Evolutionary conservation across 306 rosid genomes (phyloP), one percentile per base, ranked within the genome.

Genomic region (Prunus armeniaca): DNA sequence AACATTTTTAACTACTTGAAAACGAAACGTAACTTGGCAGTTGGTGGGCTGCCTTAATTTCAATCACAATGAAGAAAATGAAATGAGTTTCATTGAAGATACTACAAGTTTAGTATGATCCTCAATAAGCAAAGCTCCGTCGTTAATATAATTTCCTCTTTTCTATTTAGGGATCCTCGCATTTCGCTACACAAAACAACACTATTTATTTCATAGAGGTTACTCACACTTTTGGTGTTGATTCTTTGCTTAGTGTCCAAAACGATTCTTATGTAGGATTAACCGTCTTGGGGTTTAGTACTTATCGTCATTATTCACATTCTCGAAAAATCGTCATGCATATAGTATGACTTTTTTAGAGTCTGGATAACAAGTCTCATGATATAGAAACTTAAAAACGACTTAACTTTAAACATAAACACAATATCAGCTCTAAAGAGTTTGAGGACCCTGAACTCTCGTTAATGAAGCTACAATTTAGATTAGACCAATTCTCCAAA

Each of bases 1-100:
- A 56, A 15, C 45, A 76, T 30, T 71, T 66, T 12, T 74, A 58
- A 70, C 71, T 63, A 71, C 81, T 54, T 62, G 65, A 72, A 65
- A 83, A 83, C 24, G 87, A 88, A 84, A 77, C 85, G 78, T 77
- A 58, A 76, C 86, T 84, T 79, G 88, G 86, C 86, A 76, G 81
- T 67, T 87, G 89, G 84, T 86, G 81, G 76, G 20, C 57, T 46
- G 10, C 15, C 70, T 82, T 67, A 34, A 20, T 82, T 82, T 71
- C 80, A n/a, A 57, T 47, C 63, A 69, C n/a, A 47, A 54, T 30
- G 20, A 27, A 60, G 10, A 25, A 60, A 25, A 60, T 20, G 12
- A 60, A 60, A 27, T 25, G 34, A 11, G 17, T 60, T 52, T 10
- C 3, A n/a, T 51, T 56, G 12, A 56, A 20, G 62, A 56, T 56